A percentile compares a stretch with the other conserved stretches of the same genome.
phyloP scores from a whole-genome alignment of 2,329 filamentous ascomycete genomes.

The Xylariomycetidae sp. region DNA sequence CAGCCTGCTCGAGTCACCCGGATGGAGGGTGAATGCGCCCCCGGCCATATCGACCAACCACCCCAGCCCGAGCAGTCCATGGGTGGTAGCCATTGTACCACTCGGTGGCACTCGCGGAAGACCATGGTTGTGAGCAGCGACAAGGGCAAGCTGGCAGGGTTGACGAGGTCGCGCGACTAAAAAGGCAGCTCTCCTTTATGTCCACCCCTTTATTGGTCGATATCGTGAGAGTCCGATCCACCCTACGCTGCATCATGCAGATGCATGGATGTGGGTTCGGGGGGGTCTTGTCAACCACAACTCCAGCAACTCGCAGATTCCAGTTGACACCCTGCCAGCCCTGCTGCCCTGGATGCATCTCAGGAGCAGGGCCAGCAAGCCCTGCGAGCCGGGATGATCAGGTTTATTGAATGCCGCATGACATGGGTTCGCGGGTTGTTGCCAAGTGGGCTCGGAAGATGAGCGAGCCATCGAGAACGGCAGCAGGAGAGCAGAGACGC shows the following conservation, averaged over 20 bases:
- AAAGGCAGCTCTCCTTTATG: conserved; percentile 17
- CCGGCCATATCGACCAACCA: conserved; percentile 24
- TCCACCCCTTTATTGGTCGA: conserved; percentile 19
- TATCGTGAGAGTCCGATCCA: conserved; percentile 17
- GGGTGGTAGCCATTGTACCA: conserved; percentile 20
- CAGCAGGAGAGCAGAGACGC: too few relatives aligned
- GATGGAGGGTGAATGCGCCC: conserved; percentile 16
- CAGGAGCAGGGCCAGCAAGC: conserved; percentile 14
- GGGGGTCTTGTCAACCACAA: too few relatives aligned
- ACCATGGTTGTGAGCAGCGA: conserved; percentile 24
- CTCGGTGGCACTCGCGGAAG: conserved; percentile 28
- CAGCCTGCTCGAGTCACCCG: conserved; percentile 21
- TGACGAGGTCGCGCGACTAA: conserved; percentile 19
- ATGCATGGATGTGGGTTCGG: too few relatives aligned
- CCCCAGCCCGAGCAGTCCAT: conserved; percentile 26
- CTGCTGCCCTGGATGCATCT: too few relatives aligned
- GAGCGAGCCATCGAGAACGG: too few relatives aligned
- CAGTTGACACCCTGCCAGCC: conserved; percentile 21
- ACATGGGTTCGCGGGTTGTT: too few relatives aligned
- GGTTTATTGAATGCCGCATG: conserved; percentile 22
- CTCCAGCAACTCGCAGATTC: conserved; percentile 21
- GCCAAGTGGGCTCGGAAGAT: too few relatives aligned
- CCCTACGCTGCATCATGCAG: conserved; percentile 18
- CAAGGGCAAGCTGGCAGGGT: conserved; percentile 18
- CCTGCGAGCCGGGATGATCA: conserved; percentile 13